Conservation (phyloP, 495 filamentous ascomycete species). For the Chaetomidium leptoderma region DNA sequence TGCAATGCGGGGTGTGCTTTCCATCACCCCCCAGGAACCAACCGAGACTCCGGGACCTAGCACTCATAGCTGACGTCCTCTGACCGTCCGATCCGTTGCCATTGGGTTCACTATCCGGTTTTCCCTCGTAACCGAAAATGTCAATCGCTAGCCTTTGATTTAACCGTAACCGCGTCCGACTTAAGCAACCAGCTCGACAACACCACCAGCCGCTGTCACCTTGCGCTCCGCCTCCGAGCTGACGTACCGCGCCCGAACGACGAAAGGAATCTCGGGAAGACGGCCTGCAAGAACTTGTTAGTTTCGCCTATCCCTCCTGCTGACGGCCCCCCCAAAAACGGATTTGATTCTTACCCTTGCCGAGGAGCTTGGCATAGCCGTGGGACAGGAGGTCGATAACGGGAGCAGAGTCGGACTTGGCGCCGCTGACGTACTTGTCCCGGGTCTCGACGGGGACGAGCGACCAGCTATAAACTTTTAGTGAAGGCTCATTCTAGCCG, state of each 20-base stretch:
- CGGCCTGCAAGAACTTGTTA: slow-evolving; percentile 22
- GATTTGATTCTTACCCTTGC: slow-evolving; percentile 30
- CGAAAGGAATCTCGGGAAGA: slow-evolving; percentile 34
- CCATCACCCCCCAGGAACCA: slow-evolving; percentile 29
- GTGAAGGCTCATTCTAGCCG: not conserved
- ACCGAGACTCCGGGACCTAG: slow-evolving; percentile 35
- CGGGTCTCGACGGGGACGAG: slow-evolving; percentile 35
- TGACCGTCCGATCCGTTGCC: slow-evolving; percentile 29
- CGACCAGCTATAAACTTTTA: slow-evolving; percentile 25
- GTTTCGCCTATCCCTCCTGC: not conserved
- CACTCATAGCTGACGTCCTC: slow-evolving; percentile 25
- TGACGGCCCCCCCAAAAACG: not conserved
- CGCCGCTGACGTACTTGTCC: slow-evolving; percentile 34
- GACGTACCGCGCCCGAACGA: slow-evolving; percentile 35
- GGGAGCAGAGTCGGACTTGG: slow-evolving; percentile 33
- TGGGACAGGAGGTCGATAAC: slow-evolving; percentile 37
- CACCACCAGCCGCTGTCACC: slow-evolving; percentile 35
- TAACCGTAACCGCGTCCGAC: slow-evolving; percentile 25
- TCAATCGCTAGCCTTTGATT: slow-evolving; percentile 34
- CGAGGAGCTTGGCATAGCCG: slow-evolving; percentile 38
- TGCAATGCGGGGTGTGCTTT: slow-evolving; percentile 30
- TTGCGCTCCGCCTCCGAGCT: slow-evolving; percentile 38
- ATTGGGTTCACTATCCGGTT: slow-evolving; percentile 29
- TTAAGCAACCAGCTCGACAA: slow-evolving; percentile 36
- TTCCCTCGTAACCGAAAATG: slow-evolving; percentile 34